phyloP scores from a whole-genome alignment of 345 rosid genomes.

The Rhizophora apiculata region DNA sequence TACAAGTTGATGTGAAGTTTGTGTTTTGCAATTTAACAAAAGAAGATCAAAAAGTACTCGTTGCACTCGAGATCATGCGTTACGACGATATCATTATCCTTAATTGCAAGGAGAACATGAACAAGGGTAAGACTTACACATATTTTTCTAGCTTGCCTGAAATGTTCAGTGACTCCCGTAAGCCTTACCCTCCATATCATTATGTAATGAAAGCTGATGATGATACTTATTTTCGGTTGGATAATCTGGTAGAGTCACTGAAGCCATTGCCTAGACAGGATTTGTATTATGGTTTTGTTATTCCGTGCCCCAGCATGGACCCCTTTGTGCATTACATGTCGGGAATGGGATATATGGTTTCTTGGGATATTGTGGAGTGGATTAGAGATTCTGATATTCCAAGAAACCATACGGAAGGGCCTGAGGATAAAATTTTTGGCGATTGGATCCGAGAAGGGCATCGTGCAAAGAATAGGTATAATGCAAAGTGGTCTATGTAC shows the following conservation, averaged over 20 bases:
- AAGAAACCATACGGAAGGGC: conserved; percentile 59
- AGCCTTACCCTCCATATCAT: conserved; percentile 65
- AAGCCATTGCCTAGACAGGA: conserved; percentile 70
- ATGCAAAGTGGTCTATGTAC: conserved; percentile 89
- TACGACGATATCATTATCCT: conserved; percentile 76
- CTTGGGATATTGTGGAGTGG: conserved; percentile 92
- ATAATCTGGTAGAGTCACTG: conserved; percentile 49
- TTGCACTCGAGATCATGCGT: conserved; percentile 87
- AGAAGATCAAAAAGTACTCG: conserved; percentile 75
- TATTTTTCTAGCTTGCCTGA: conserved; percentile 75
- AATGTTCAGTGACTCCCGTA: conserved; percentile 36
- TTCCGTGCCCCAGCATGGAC: conserved; percentile 86
- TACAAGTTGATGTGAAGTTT: conserved; percentile 70
- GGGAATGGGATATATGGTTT: conserved; percentile 67
- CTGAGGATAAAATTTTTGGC: conserved; percentile 68
- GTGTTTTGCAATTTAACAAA: conserved; percentile 87
- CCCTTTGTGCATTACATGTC: conserved; percentile 89
- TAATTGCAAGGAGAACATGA: conserved; percentile 79
- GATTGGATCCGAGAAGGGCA: conserved; percentile 70
- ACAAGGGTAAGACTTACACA: conserved; percentile 80
- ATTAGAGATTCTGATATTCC: conserved; percentile 76
- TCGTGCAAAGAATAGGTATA: conserved; percentile 56
- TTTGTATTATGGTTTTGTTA: conserved; percentile 78
- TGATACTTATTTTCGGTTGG: conserved; percentile 52
- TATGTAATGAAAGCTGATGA: conserved; percentile 83